A percentile compares a stretch with the other conserved stretches of the same genome.
phyloP scores from a whole-genome alignment of 805 yeast species.

The Isabelozyma gotoi region DNA sequence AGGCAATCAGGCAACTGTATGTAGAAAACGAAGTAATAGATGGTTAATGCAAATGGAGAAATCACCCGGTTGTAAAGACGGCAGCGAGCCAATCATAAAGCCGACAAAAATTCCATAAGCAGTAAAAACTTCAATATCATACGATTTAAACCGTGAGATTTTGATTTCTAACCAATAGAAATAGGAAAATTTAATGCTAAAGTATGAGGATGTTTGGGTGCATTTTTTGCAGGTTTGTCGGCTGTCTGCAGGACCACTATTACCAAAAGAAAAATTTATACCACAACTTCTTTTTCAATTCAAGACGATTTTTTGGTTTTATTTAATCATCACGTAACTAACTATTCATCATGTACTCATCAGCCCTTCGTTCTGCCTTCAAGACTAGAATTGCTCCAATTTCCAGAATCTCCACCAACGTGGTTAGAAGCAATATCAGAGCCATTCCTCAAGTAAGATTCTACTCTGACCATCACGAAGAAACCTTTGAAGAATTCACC shows the following conservation, averaged over 20 bases:
- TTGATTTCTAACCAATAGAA: not conserved
- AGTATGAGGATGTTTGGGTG: too few relatives aligned
- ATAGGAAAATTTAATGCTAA: not conserved
- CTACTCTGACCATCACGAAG: slow-evolving; percentile 81
- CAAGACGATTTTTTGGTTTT: not conserved
- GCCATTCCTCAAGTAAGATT: slow-evolving; percentile 48
- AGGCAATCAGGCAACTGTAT: not conserved
- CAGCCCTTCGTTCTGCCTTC: slow-evolving; percentile 43
- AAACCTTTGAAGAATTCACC: slow-evolving; percentile 93
- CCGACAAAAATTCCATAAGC: not conserved
- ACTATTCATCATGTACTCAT: slow-evolving; percentile 29
- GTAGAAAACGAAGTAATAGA: not conserved
- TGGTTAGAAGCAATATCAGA: slow-evolving; percentile 13
- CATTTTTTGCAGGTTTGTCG: not conserved
- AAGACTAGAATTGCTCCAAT: slow-evolving; percentile 32
- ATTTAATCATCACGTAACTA: not conserved
- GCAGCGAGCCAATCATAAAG: not conserved
- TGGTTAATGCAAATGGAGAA: not conserved
- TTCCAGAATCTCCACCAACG: slow-evolving; percentile 25
- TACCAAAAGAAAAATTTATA: not conserved
- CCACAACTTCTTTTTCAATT: not conserved
- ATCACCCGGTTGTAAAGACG: not conserved
- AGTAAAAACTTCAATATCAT: not conserved
- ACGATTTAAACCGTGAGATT: not conserved
- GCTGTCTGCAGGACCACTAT: not conserved